Evolutionary conservation across 352 stramenopile genomes (phyloP).

Genomic region (Thalassiosira hispida): DNA sequence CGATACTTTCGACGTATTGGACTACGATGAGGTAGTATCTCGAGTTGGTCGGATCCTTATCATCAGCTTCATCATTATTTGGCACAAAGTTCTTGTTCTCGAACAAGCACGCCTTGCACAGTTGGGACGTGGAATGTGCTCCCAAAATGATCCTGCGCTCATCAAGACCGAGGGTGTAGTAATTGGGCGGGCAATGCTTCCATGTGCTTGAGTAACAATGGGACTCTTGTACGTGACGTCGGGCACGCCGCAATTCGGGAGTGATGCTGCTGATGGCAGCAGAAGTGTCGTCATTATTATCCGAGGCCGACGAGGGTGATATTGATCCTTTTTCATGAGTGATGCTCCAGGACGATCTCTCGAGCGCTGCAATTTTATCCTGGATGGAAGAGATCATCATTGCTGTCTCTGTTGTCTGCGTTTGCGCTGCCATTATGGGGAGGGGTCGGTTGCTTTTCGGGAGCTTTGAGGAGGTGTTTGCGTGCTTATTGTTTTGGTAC

Average conservation of each 20-base stretch:
- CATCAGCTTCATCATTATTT: conserved; percentile 5
- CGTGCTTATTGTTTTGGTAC: no score
- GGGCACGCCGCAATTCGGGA: conserved; percentile 53
- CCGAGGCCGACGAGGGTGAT: no score
- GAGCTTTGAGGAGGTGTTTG: no score
- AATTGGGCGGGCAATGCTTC: conserved; percentile 70
- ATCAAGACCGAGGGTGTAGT: conserved; percentile 68
- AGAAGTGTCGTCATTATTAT: no score
- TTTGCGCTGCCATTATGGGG: conserved; percentile 4
- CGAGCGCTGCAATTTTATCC: conserved; percentile 1
- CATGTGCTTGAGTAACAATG: conserved; percentile 65
- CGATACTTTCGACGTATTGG: conserved; percentile 76
- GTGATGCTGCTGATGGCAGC: conserved; percentile 27
- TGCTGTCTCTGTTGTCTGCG: neutral
- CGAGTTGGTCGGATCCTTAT: conserved; percentile 64
- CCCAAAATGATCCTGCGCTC: conserved; percentile 61
- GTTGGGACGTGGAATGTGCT: conserved; percentile 48
- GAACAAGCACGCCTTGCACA: conserved; percentile 81
- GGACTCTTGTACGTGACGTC: conserved; percentile 41
- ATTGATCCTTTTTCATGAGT: no score
- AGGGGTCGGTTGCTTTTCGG: no score
- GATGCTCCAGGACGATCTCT: neutral
- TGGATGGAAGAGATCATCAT: neutral
- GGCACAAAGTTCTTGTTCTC: conserved; percentile 76
- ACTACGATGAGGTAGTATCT: conserved; percentile 78